phyloP scores from a whole-genome alignment of 2,329 filamentous ascomycete genomes.

The Colletotrichum neosansevieriae region DNA sequence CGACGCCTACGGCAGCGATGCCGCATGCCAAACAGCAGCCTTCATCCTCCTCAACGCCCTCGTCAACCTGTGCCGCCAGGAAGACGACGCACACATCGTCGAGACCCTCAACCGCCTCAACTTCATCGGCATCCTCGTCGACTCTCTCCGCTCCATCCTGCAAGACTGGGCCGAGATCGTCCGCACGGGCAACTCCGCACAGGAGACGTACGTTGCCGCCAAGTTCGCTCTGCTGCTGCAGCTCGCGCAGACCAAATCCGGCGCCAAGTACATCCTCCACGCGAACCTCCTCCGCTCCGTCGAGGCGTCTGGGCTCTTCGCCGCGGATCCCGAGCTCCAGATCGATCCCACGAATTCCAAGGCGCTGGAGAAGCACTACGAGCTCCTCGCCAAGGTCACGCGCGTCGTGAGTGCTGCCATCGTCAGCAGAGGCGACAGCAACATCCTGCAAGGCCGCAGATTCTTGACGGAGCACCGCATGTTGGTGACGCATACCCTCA shows the following conservation, averaged over 20 bases:
- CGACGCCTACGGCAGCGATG: constrained; percentile 88
- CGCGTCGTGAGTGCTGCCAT: constrained; percentile 86
- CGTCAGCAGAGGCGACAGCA: constrained; percentile 84
- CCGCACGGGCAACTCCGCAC: constrained; percentile 56
- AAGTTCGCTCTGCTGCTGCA: constrained; percentile 86
- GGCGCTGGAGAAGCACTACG: constrained; percentile 85
- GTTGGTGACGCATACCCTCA: constrained; percentile 89
- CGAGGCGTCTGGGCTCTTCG: constrained; percentile 85
- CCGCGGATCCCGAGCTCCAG: constrained; percentile 91
- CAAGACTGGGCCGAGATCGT: constrained; percentile 75
- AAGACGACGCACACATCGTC: constrained; percentile 80
- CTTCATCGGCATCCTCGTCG: constrained; percentile 90
- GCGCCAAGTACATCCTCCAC: constrained; percentile 88
- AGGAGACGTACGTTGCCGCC: constrained; percentile 71
- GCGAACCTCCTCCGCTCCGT: constrained; percentile 87
- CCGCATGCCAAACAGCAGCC: constrained; percentile 85
- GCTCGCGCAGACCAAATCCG: constrained; percentile 84
- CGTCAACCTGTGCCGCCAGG: constrained; percentile 77
- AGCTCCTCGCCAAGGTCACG: constrained; percentile 82
- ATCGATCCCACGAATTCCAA: constrained; percentile 77
- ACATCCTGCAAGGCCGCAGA: constrained; percentile 80
- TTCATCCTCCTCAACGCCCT: constrained; percentile 85
- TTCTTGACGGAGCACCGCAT: constrained; percentile 88
- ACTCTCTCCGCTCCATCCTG: constrained; percentile 84
- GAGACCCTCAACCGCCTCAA: constrained; percentile 87